These are phyloP conservation scores for Phoma herbarum DNA, from an alignment of 2,329 filamentous ascomycete species.

Conservation along the genomic window DNA sequence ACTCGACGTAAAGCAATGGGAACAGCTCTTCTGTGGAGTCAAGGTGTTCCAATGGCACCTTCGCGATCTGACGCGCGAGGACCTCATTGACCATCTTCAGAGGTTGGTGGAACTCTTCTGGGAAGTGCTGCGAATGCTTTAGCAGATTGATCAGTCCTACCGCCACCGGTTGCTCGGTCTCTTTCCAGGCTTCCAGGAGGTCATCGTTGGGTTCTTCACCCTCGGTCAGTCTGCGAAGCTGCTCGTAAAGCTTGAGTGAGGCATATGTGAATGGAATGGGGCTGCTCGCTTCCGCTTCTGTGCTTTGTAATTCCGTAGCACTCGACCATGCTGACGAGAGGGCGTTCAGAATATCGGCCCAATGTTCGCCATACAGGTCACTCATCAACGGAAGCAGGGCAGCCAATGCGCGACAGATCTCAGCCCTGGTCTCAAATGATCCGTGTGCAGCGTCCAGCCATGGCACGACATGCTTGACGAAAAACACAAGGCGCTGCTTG, in stretches of 20 bases:
- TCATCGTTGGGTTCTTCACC: constrained; percentile 82
- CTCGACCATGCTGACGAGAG: constrained; percentile 51
- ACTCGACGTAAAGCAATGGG: constrained; percentile 77
- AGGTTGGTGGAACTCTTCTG: constrained; percentile 68
- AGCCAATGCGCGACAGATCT: constrained; percentile 61
- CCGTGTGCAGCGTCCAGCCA: constrained; percentile 68
- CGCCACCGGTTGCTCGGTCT: constrained; percentile 65
- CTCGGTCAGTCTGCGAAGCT: constrained; percentile 65
- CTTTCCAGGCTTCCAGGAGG: constrained; percentile 75
- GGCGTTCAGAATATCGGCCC: constrained; percentile 64
- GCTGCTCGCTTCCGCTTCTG: constrained; percentile 33
- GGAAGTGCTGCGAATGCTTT: constrained; percentile 60
- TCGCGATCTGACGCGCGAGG: constrained; percentile 73
- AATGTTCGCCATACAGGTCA: constrained; percentile 88
- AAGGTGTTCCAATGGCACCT: constrained; percentile 69
- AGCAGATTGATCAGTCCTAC: constrained; percentile 70
- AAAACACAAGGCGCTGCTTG: constrained; percentile 78
- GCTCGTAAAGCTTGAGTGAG: constrained; percentile 74
- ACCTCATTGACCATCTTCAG: constrained; percentile 78
- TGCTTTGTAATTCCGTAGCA: constrained; percentile 37
- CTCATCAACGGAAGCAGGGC: constrained; percentile 75
- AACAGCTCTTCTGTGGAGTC: constrained; percentile 75
- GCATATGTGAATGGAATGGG: constrained; percentile 69
- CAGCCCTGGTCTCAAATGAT: constrained; percentile 64
- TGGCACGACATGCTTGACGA: constrained; percentile 78